Evolutionary conservation across 352 stramenopile species (phyloP).

Genomic region (Phytophthora sansomeana): DNA sequence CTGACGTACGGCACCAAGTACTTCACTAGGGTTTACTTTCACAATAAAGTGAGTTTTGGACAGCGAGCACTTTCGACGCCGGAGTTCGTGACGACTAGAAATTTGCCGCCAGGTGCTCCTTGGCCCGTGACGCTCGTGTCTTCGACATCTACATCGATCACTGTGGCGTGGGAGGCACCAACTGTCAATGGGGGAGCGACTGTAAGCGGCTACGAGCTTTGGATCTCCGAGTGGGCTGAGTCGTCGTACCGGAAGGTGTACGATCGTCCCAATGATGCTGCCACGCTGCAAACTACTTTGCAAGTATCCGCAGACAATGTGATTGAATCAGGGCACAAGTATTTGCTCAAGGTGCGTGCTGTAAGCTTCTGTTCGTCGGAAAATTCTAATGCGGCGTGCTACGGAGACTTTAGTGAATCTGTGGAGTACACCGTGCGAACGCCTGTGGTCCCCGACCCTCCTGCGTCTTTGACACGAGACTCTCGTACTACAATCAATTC

Average conservation of each 20-base stretch:
- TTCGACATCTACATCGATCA: conserved; percentile 92
- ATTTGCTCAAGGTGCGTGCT: conserved; percentile 94
- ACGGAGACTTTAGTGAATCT: conserved; percentile 89
- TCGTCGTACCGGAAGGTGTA: conserved; percentile 91
- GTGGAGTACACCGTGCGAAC: conserved; percentile 91
- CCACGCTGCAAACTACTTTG: conserved; percentile 76
- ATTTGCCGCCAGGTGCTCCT: conserved; percentile 89
- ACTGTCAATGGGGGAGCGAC: conserved; percentile 91
- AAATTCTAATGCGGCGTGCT: conserved; percentile 80
- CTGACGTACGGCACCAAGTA: conserved; percentile 90
- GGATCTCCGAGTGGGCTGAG: conserved; percentile 95
- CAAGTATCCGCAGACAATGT: conserved; percentile 82
- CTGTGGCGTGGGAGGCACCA: conserved; percentile 90
- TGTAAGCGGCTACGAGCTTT: conserved; percentile 96
- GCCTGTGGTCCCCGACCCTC: conserved; percentile 85
- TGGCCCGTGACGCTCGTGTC: conserved; percentile 88
- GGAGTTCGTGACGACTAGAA: conserved; percentile 84
- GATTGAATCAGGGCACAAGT: conserved; percentile 92
- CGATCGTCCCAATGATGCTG: conserved; percentile 90
- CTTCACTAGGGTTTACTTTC: conserved; percentile 92
- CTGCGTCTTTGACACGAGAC: conserved; percentile 67
- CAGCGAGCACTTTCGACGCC: conserved; percentile 71
- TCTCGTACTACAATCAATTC: conserved; percentile 78
- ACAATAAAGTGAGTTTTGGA: conserved; percentile 90
- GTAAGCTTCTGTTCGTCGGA: conserved; percentile 94